Evolutionary conservation across 371 early-diverging fungal genomes (phyloP), one percentile per base, ranked within the genome.

Genomic region (Blakeslea trispora): DNA sequence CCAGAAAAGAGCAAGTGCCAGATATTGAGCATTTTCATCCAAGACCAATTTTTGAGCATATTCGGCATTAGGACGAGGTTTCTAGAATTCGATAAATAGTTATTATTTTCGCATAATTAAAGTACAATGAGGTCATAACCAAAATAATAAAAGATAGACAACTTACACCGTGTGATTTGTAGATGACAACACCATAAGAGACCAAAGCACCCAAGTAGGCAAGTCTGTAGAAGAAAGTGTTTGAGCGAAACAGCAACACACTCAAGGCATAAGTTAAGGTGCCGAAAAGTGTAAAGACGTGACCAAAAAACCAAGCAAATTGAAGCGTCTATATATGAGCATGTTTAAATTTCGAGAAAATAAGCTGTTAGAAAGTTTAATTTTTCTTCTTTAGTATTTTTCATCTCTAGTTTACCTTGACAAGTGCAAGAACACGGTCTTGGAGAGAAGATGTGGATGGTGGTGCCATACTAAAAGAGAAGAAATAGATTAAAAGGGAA

Each of bases 21-120:
- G 66, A 59, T 95, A 95, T 70, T 93, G 92, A 17, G 89, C 82
- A 69, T 94, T 94, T 69, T 95, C 96, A 66, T 95, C 94, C 61
- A 83, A 80, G 22, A 91, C 68, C 44, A 93, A 59, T 45, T 83
- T 79, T 55, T 88, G 87, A 47, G 84, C 64, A 74, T 86, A 91
- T 49, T 62, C 79, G 32, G 71, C 64, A 60, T 77, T 88, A 41
- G 85, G 34, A 63, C 87, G 81, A 28, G 90, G 90, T 23, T 68
- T 74, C 83, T 87, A 60, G n/a, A n/a, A 21, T 34, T 47, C 21
- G 17, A 23, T 8, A 37, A 37, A 57, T 35, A 51, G 43, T 15
- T 24, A 14, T 6, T 22, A 8, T 31, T 14, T n/a, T n/a, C n/a
- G n/a, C 55, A 44, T 14, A 37, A 37, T 7, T 13, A 9, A 10